phyloP scores from a whole-genome alignment of 192 early-diverging fungal genomes.

The Phlyctochytrium planicorne region DNA sequence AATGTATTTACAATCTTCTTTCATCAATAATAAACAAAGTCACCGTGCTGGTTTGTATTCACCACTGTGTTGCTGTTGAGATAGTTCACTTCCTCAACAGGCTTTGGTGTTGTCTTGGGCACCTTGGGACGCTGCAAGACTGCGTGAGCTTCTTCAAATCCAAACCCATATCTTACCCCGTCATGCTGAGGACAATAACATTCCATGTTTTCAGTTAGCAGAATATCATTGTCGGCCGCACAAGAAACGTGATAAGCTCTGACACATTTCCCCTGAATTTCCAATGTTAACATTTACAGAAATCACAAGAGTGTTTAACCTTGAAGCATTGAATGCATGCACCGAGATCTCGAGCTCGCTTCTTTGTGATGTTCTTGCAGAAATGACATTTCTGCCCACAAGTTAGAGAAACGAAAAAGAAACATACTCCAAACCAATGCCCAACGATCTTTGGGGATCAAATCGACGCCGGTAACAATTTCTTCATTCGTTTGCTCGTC shows the following conservation, averaged over 20 bases:
- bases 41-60: not conserved
- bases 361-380: conserved; percentile 18
- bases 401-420: not conserved
- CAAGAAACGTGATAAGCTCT: conserved; percentile 53
- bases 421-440: conserved; percentile 24
- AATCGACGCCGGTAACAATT: conserved; percentile 33
- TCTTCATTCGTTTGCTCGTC: conserved; percentile 22
- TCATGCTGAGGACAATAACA: conserved; percentile 30
- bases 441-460: conserved; percentile 50
- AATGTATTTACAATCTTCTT: too few species aligned
- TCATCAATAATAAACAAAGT: not conserved
- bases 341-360: conserved; percentile 22
- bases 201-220: conserved; percentile 25
- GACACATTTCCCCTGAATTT: conserved; percentile 44
- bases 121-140: not conserved
- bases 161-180: not conserved
- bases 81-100: not conserved
- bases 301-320: conserved; percentile 9
- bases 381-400: conserved; percentile 41
- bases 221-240: conserved; percentile 29
- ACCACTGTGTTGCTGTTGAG: not conserved
- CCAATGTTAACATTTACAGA: not conserved
- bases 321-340: conserved; percentile 56
- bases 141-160: not conserved
- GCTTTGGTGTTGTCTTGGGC: not conserved